Evolutionary conservation across 2,329 filamentous ascomycete species (phyloP).

Genomic region (Penicillium brevicompactum): DNA sequence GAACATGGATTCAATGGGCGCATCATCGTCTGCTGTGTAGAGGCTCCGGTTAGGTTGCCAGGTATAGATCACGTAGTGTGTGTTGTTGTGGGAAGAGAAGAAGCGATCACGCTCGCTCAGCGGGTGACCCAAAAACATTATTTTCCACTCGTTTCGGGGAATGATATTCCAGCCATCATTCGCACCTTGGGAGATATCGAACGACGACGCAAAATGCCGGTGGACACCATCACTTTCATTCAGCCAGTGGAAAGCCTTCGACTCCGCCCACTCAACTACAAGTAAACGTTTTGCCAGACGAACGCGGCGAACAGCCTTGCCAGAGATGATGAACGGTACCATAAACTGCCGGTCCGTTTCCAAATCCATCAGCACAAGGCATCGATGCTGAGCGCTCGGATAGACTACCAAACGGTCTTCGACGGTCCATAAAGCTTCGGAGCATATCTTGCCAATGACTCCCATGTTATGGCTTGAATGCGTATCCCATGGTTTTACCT

Average conservation of each 20-base stretch:
- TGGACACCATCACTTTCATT: conserved; percentile 56
- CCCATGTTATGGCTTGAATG: conserved; percentile 40
- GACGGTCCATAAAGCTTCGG: conserved; percentile 56
- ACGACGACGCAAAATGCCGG: conserved; percentile 63
- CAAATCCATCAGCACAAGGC: conserved; percentile 54
- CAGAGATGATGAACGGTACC: conserved; percentile 55
- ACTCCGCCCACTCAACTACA: conserved; percentile 66
- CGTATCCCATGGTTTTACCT: conserved; percentile 45
- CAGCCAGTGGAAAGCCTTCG: conserved; percentile 53
- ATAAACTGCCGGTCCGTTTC: conserved; percentile 44
- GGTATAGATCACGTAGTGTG: conserved; percentile 63
- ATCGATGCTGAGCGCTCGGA: conserved; percentile 40
- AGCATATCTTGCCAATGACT: conserved; percentile 38
- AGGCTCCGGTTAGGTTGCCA: conserved; percentile 62
- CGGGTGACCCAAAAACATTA: conserved; percentile 60
- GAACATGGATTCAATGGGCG: conserved; percentile 59
- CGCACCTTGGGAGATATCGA: conserved; percentile 46
- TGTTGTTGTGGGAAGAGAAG: conserved; percentile 61
- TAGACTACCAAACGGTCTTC: conserved; percentile 61
- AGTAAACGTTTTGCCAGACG: conserved; percentile 58
- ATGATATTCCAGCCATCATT: conserved; percentile 46
- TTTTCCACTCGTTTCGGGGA: conserved; percentile 63
- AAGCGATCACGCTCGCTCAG: conserved; percentile 61
- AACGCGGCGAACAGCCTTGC: conserved; percentile 57
- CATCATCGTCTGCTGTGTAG: conserved; percentile 56